Conservation (phyloP, 768 basidiomycete genomes). For the Auricularia sp. region DNA sequence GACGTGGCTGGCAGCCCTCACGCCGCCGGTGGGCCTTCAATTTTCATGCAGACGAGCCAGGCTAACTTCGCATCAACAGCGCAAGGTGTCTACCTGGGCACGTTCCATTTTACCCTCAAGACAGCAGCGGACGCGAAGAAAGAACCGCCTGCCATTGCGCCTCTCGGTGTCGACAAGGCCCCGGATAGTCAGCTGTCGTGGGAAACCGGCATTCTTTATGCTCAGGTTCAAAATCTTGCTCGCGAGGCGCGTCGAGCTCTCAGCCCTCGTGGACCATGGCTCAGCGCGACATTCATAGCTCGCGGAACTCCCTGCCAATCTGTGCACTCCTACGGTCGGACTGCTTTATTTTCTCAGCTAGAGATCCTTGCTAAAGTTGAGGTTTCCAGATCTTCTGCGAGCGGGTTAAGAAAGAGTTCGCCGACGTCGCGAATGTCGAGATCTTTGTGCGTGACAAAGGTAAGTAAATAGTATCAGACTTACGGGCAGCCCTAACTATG, state of each 20-base stretch:
- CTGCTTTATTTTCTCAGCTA: background rate
- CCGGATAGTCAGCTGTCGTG: slow-evolving; percentile 41
- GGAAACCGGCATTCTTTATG: slow-evolving; percentile 65
- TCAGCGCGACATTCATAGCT: slow-evolving; percentile 33
- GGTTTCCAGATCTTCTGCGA: slow-evolving; percentile 51
- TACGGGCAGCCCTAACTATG: slow-evolving; percentile 1
- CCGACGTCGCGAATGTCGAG: slow-evolving; percentile 53
- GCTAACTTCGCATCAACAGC: slow-evolving; percentile 29
- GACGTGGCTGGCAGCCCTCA: slow-evolving; percentile 63
- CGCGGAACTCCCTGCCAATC: slow-evolving; percentile 78
- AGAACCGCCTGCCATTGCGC: slow-evolving; percentile 36
- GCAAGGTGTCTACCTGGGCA: slow-evolving; percentile 65
- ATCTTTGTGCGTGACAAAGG: slow-evolving; percentile 67
- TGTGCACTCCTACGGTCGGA: slow-evolving; percentile 71
- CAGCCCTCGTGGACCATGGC: background rate
- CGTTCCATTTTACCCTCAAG: slow-evolving; percentile 70
- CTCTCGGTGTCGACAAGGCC: slow-evolving; percentile 33
- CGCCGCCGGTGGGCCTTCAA: slow-evolving; percentile 50
- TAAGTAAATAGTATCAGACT: slow-evolving; percentile 18
- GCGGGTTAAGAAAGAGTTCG: slow-evolving; percentile 56
- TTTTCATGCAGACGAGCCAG: background rate
- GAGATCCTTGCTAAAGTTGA: background rate
- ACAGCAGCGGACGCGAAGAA: slow-evolving; percentile 56
- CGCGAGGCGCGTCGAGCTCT: slow-evolving; percentile 43
- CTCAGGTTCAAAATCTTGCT: slow-evolving; percentile 68